Percentiles rank a stretch among this genome's conserved stretches.
phyloP scores from a whole-genome alignment of 129 eudicot species.

The Artemisia annua region DNA sequence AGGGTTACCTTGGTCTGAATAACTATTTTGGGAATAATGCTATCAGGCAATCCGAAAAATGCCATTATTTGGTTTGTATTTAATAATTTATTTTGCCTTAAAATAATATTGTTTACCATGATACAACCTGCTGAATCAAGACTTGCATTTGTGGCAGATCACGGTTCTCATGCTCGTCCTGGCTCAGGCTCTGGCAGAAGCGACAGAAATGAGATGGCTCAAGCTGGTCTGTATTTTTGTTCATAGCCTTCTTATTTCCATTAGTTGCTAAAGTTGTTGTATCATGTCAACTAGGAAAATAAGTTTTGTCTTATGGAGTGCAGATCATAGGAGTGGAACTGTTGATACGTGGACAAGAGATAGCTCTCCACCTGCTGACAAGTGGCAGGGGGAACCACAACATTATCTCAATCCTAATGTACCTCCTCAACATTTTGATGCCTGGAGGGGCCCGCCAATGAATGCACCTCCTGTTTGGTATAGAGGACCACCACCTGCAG shows the following conservation, averaged over 20 bases:
- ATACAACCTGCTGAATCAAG: constrained; percentile 14
- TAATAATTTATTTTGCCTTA: background rate
- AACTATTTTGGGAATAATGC: background rate
- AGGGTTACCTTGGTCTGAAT: too few species aligned
- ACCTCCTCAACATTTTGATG: constrained; percentile 80
- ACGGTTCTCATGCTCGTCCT: constrained; percentile 55
- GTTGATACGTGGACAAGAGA: constrained; percentile 71
- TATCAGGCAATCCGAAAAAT: constrained; percentile 4
- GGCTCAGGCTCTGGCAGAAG: constrained; percentile 65
- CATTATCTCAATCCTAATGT: constrained; percentile 59
- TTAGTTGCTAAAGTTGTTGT: background rate
- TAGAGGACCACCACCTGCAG: constrained; percentile 76
- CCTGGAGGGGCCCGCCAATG: constrained; percentile 91
- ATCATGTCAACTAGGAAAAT: background rate
- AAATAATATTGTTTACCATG: background rate
- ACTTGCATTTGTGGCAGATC: constrained; percentile 45
- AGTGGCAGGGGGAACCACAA: constrained; percentile 78
- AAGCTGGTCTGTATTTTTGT: constrained; percentile 42
- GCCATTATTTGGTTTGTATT: background rate
- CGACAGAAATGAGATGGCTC: constrained; percentile 41
- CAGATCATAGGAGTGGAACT: constrained; percentile 57
- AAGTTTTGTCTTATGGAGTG: constrained; percentile 16
- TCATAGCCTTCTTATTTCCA: background rate
- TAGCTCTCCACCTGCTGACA: constrained; percentile 53
- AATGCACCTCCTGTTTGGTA: constrained; percentile 78